Percentiles rank a stretch among this genome's conserved stretches.
Conservation (phyloP, 805 yeast species). For the Pichia rugopelliculosa region DNA sequence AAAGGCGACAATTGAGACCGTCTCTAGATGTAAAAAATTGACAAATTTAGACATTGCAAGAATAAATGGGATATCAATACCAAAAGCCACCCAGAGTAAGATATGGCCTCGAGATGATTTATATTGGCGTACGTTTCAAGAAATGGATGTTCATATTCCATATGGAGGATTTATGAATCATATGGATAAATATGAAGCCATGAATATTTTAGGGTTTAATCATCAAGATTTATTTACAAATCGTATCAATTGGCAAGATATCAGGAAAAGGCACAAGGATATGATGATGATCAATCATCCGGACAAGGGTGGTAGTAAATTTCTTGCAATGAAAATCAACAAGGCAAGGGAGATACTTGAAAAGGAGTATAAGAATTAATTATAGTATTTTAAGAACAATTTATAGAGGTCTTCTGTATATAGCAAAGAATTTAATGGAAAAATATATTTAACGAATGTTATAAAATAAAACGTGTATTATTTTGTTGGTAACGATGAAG, state of each 20-base stretch:
- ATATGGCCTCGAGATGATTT: constrained; percentile 5
- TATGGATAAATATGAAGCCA: constrained; percentile 68
- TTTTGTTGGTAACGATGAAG: not conserved
- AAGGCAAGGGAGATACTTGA: constrained; percentile 80
- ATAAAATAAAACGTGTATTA: not conserved
- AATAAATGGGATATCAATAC: constrained; percentile 29
- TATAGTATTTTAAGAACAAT: not conserved
- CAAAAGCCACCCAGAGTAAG: not conserved
- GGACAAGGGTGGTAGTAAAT: constrained; percentile 82
- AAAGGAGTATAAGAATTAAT: constrained; percentile 24
- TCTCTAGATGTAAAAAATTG: constrained; percentile 24
- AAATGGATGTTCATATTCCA: constrained; percentile 28
- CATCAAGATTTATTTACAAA: constrained; percentile 19
- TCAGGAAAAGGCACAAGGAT: constrained; percentile 66
- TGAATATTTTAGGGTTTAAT: constrained; percentile 52
- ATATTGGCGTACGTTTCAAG: constrained; percentile 6
- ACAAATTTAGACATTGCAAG: constrained; percentile 33
- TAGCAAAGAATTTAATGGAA: not conserved
- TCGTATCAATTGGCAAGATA: constrained; percentile 40
- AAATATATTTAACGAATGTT: too few species aligned
- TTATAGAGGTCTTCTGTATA: not conserved
- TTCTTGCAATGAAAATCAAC: constrained; percentile 75
- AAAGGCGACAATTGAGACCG: constrained; percentile 32
- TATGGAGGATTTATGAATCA: constrained; percentile 57
- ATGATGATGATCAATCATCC: constrained; percentile 84